Percentiles rank a stretch among this genome's conserved stretches.
Conservation (phyloP, 768 basidiomycete species). For the Leccinum uliginosum region DNA sequence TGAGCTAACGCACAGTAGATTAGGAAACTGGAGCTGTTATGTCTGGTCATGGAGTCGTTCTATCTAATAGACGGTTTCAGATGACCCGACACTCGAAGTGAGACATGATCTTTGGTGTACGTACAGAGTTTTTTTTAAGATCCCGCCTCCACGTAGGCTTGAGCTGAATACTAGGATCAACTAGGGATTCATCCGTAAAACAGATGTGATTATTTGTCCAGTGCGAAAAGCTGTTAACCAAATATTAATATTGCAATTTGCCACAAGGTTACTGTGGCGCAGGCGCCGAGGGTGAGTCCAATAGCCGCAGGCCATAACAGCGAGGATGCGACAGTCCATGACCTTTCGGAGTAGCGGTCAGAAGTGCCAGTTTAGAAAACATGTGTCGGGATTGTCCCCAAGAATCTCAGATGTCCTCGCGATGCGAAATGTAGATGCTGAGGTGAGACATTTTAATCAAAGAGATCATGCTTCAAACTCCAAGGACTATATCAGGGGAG, state of each 20-base stretch:
- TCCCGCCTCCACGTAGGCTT: neutral
- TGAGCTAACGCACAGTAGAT: neutral
- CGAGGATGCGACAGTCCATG: neutral
- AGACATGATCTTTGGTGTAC: slow-evolving; percentile 1
- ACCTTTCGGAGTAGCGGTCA: neutral
- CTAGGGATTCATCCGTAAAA: neutral
- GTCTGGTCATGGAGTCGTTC: neutral
- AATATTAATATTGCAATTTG: neutral
- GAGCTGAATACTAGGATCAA: neutral
- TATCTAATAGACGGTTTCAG: slow-evolving; percentile 3
- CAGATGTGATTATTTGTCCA: neutral
- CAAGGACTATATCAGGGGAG: neutral
- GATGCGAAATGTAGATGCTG: neutral
- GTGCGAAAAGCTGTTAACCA: neutral
- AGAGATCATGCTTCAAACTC: neutral
- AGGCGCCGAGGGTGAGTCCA: neutral
- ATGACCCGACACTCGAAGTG: neutral
- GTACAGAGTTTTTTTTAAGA: neutral
- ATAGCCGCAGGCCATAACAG: neutral
- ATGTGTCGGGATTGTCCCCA: neutral
- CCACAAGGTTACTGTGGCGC: neutral
- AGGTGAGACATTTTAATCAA: neutral
- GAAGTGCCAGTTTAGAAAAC: neutral
- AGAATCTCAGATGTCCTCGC: neutral
- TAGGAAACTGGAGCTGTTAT: neutral